Percentiles rank a stretch among this genome's conserved stretches.
These are phyloP conservation scores for Rhizoclosmatium sp. DNA, from an alignment of 192 early-diverging fungal species.

Conservation along the genomic window DNA sequence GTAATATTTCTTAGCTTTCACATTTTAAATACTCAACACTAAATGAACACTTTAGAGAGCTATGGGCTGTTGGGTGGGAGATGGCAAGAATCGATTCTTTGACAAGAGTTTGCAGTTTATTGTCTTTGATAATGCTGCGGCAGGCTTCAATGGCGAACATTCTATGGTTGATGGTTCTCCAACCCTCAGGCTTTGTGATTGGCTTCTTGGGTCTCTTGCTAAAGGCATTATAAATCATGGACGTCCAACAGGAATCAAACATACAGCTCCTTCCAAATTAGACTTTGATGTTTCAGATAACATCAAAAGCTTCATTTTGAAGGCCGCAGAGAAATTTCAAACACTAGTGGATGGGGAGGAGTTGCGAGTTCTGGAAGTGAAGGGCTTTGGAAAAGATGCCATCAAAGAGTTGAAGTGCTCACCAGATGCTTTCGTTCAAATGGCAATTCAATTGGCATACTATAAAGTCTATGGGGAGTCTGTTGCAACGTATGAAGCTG, in stretches of 20 bases:
- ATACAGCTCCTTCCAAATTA: conserved; percentile 73
- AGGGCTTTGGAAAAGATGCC: conserved; percentile 88
- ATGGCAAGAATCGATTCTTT: conserved; percentile 96
- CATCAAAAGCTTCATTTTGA: conserved; percentile 66
- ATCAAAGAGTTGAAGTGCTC: conserved; percentile 78
- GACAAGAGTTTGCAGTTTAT: conserved; percentile 97
- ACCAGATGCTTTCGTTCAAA: conserved; percentile 66
- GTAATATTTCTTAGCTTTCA: conserved; percentile 24
- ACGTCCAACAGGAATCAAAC: conserved; percentile 54
- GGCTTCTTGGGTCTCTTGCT: conserved; percentile 63
- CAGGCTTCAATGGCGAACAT: conserved; percentile 90
- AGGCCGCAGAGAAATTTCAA: conserved; percentile 81
- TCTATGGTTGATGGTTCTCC: conserved; percentile 90
- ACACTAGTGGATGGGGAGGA: conserved; percentile 77
- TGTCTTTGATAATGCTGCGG: conserved; percentile 96
- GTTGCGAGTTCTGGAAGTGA: conserved; percentile 78
- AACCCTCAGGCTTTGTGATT: conserved; percentile 88
- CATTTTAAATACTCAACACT: background rate
- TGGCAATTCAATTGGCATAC: conserved; percentile 97
- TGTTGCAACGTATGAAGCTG: conserved; percentile 91
- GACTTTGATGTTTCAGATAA: conserved; percentile 73
- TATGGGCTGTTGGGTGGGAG: conserved; percentile 94
- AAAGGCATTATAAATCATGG: conserved; percentile 80
- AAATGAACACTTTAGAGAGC: conserved; percentile 38
- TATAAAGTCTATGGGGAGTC: conserved; percentile 82